Evolutionary conservation across 2,329 filamentous ascomycete species (phyloP).

Genomic region (Sordariomycetes sp.): DNA sequence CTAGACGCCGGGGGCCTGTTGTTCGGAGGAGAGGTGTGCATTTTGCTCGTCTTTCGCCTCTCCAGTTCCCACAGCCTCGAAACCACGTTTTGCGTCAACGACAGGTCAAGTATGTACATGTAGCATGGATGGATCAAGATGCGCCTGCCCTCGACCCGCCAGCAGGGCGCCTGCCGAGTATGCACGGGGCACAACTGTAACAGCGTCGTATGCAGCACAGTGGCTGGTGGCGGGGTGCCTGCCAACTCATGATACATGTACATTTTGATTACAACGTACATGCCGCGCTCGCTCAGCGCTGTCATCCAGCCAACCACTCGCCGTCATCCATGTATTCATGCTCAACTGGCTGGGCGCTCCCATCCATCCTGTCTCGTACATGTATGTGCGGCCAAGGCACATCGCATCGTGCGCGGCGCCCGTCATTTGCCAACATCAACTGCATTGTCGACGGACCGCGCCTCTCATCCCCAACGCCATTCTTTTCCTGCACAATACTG

Average conservation of each 20-base stretch:
- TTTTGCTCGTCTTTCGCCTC: too few relatives aligned
- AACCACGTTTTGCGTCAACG: too few relatives aligned
- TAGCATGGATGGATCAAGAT: too few relatives aligned
- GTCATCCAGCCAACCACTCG: neutral
- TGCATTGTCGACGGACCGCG: neutral
- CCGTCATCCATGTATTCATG: neutral
- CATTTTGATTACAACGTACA: too few relatives aligned
- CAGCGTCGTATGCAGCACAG: neutral
- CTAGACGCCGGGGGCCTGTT: too few relatives aligned
- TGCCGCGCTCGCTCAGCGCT: neutral
- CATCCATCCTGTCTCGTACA: too few relatives aligned
- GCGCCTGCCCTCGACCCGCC: too few relatives aligned
- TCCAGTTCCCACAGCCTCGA: too few relatives aligned
- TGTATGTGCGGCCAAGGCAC: neutral
- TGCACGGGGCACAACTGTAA: neutral
- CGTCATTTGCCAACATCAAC: neutral
- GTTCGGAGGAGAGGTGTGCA: too few relatives aligned
- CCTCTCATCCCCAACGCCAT: neutral
- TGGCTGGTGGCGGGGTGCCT: neutral
- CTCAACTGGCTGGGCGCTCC: too few relatives aligned
- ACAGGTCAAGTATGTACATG: too few relatives aligned
- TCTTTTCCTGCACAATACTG: neutral
- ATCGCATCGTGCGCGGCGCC: neutral
- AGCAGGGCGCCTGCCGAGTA: too few relatives aligned
- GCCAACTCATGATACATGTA: conserved; percentile 3